phyloP scores from a whole-genome alignment of 1,139 yeast genomes.

The Schwanniomyces etchellsii region DNA sequence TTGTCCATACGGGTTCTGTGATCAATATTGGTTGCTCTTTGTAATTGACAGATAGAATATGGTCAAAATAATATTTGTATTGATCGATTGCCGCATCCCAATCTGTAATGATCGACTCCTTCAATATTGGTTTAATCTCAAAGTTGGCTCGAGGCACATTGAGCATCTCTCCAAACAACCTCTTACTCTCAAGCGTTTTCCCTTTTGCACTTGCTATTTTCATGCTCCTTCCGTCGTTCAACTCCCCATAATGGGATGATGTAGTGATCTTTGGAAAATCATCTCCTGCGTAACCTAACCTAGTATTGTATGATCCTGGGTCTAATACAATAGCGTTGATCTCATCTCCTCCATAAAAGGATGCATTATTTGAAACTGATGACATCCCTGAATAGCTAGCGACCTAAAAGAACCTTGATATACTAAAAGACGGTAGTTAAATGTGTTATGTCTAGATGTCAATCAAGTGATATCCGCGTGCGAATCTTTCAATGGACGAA shows the following conservation, averaged over 20 bases:
- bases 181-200: conserved; percentile 7
- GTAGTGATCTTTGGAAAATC: conserved; percentile 78
- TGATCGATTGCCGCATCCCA: conserved; percentile 77
- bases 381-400: conserved; percentile 7
- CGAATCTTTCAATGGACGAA: too few relatives aligned
- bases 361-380: conserved; percentile 11
- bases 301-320: conserved; percentile 80
- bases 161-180: conserved; percentile 52
- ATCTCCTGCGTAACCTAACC: conserved; percentile 92
- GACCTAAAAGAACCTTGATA: too few relatives aligned
- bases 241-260: conserved; percentile 51
- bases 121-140: conserved; percentile 53
- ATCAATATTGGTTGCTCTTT: conserved; percentile 70
- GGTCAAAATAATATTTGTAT: conserved; percentile 49
- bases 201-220: conserved; percentile 5
- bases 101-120: conserved; percentile 57
- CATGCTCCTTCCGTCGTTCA: conserved; percentile 7
- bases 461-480: too few relatives aligned
- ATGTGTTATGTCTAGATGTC: too few relatives aligned
- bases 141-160: conserved; percentile 47
- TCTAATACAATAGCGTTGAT: conserved; percentile 88
- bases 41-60: conserved; percentile 45
- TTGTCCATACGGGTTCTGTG: conserved; percentile 87
- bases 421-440: too few relatives aligned
- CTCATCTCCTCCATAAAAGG: conserved; percentile 61